Conservation (phyloP, 345 rosid genomes). For the Psidium friedrichsthalianum region DNA sequence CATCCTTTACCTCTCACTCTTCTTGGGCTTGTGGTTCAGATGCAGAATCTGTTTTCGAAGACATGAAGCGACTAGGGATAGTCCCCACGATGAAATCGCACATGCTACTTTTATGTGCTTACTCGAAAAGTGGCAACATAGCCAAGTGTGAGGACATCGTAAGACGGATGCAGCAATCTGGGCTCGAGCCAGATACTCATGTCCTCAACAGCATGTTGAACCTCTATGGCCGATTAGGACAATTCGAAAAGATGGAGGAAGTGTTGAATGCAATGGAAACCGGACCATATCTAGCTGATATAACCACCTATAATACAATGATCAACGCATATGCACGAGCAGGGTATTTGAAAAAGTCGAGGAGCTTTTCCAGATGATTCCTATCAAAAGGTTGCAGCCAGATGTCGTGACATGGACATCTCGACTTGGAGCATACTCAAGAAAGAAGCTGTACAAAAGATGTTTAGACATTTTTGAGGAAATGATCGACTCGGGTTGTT, state of each 20-base stretch:
- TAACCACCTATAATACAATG: constrained; percentile 81
- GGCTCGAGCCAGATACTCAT: constrained; percentile 68
- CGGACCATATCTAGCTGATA: constrained; percentile 43
- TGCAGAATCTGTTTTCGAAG: constrained; percentile 71
- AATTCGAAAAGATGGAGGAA: constrained; percentile 67
- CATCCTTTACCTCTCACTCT: not conserved
- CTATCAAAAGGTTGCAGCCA: constrained; percentile 27
- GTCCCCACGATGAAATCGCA: constrained; percentile 87
- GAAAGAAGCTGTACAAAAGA: constrained; percentile 59
- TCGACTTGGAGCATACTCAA: constrained; percentile 64
- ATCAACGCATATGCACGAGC: constrained; percentile 71
- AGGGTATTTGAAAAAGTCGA: constrained; percentile 66
- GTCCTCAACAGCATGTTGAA: constrained; percentile 79
- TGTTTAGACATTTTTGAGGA: constrained; percentile 80
- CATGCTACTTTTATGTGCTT: constrained; percentile 83
- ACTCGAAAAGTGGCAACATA: constrained; percentile 53
- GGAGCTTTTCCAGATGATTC: constrained; percentile 34
- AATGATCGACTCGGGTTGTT: constrained; percentile 80
- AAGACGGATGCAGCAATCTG: constrained; percentile 57
- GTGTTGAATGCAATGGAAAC: constrained; percentile 50
- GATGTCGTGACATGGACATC: constrained; percentile 97
- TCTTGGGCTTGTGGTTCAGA: constrained; percentile 17
- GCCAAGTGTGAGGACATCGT: constrained; percentile 67
- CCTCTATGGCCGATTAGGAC: constrained; percentile 73
- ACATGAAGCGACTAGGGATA: constrained; percentile 72